These are phyloP conservation scores for Mychonastes homosphaera DNA, from an alignment of 139 green algal species.

Conservation along the genomic window DNA sequence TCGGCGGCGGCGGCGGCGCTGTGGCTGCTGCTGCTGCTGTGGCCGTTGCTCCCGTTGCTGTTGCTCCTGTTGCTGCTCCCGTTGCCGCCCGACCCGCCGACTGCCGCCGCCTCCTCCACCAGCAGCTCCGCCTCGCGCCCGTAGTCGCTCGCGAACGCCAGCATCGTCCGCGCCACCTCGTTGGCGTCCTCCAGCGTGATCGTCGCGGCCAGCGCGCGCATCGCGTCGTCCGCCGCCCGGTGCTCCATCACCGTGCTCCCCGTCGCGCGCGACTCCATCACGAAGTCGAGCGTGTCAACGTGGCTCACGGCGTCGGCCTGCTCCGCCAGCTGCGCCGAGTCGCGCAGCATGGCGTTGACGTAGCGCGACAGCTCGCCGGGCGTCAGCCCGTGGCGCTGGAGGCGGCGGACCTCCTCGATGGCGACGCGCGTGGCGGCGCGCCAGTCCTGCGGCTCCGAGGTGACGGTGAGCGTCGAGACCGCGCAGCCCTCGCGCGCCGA, in stretches of 20 bases:
- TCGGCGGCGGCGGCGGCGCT: too few relatives aligned
- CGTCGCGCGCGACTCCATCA: slow-evolving; percentile 94
- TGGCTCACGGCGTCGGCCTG: slow-evolving; percentile 69
- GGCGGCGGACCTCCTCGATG: slow-evolving; percentile 72
- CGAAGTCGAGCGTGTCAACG: slow-evolving; percentile 91
- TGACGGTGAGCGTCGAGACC: slow-evolving; percentile 90
- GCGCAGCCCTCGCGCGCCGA: slow-evolving; percentile 81
- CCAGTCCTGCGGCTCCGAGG: slow-evolving; percentile 82
- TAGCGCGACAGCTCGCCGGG: slow-evolving; percentile 82
- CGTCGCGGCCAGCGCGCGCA: slow-evolving; percentile 53
- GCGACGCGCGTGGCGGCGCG: slow-evolving; percentile 32
- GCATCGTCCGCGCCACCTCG: slow-evolving; percentile 51
- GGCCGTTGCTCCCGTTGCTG: too few relatives aligned
- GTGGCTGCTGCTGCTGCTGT: too few relatives aligned
- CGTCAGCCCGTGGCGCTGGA: slow-evolving; percentile 84
- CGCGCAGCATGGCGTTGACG: slow-evolving; percentile 71
- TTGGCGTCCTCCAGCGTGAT: slow-evolving; percentile 78
- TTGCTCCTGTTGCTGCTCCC: too few relatives aligned
- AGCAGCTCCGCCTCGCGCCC: slow-evolving; percentile 44
- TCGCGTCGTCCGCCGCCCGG: slow-evolving; percentile 44
- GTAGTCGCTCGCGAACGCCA: slow-evolving; percentile 87
- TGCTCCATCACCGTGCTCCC: slow-evolving; percentile 74
- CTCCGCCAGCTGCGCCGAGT: slow-evolving; percentile 70
- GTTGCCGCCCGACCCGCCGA: too few relatives aligned
- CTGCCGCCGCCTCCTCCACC: slow-evolving; percentile 29